Percentiles rank a stretch among this genome's conserved stretches.
phyloP scores from a whole-genome alignment of 1,284 basidiomycete genomes.

The Rhodotorula sp. region DNA sequence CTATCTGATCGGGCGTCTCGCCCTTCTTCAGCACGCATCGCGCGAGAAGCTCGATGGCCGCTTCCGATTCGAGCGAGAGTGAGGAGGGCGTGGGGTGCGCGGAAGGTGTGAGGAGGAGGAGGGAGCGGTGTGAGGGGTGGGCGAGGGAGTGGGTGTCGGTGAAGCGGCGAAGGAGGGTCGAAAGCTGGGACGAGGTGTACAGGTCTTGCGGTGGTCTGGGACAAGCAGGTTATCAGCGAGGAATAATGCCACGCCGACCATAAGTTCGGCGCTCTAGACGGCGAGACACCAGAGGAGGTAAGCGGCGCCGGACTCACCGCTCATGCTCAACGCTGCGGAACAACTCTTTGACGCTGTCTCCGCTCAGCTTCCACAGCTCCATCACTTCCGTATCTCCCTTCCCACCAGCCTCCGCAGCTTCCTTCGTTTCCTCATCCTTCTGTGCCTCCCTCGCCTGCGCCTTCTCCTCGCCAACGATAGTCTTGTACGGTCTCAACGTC shows the following conservation, averaged over 20 bases:
- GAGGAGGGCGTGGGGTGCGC: neutral
- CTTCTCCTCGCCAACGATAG: conserved; percentile 54
- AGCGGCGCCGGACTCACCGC: conserved; percentile 1
- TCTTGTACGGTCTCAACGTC: conserved; percentile 59
- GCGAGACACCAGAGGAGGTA: neutral
- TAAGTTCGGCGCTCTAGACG: too few relatives aligned
- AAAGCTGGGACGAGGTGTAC: conserved; percentile 61
- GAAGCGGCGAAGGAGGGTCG: conserved; percentile 62
- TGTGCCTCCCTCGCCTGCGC: neutral
- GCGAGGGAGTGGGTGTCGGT: conserved; percentile 60
- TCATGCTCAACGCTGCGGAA: conserved; percentile 14
- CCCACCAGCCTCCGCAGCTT: neutral
- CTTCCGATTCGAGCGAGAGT: conserved; percentile 50
- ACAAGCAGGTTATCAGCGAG: neutral
- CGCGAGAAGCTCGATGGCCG: conserved; percentile 51
- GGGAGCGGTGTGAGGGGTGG: conserved; percentile 65
- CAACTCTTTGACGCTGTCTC: conserved; percentile 50
- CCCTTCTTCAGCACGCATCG: conserved; percentile 46
- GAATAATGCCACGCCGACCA: too few relatives aligned
- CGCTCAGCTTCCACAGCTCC: conserved; percentile 74
- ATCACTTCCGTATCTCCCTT: conserved; percentile 51
- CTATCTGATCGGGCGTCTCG: conserved; percentile 58
- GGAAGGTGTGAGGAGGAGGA: conserved; percentile 62
- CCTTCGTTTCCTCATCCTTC: neutral
- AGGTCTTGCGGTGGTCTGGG: conserved; percentile 47